Evolutionary conservation across 2,329 filamentous ascomycete genomes (phyloP), one percentile per base, ranked within the genome.

Genomic region (Calonectria pseudoturangicola): DNA sequence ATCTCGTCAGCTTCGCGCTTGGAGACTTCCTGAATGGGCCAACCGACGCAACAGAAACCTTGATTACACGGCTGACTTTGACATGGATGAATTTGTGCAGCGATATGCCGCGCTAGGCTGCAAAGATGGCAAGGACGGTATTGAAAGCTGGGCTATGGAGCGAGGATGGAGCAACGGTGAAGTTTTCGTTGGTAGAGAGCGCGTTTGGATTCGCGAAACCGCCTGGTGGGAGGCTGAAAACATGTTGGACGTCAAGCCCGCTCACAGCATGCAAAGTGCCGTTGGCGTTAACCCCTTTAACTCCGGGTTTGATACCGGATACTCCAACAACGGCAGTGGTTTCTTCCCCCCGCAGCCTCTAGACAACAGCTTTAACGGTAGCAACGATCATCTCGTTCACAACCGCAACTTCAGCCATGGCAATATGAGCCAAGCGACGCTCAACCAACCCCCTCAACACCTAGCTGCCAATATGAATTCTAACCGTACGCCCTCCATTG

Each of bases 181-280:
- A 85, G 95, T 98, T 2, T 92, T 98, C 6, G 88, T 98, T 39
- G 97, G 97, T 68, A 93, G 92, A 71, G 95, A 98, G 83, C 94
- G 97, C 39, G 92, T 99, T 50, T 99, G 97, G 97, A 96, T 98
- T 87, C 92, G 96, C 63, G 97, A 99, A 84, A 90, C 88, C 70
- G 94, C 96, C 2, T 99, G 97, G 96, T 98, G 96, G 96, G 96
- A 98, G 84, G 96, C 96, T 6, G 97, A 99, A 85, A 94, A 91
- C 73, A 98, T 98, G 94, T 92, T 98, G 33, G 97, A 99, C 80
- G 88, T 97, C 79, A 96, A 97, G 84, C 91, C 93, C 1, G 87
- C 89, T 66, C 90, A 92, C 48, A 83, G 84, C 54, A 72, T 82
- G 28, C 82, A 81, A 10, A 79, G 76, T 9, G 80, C 84, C 13